Evolutionary conservation across 2,329 filamentous ascomycete species (phyloP), one percentile per base, ranked within the genome.

Genomic region (Calonectria honghensis): DNA sequence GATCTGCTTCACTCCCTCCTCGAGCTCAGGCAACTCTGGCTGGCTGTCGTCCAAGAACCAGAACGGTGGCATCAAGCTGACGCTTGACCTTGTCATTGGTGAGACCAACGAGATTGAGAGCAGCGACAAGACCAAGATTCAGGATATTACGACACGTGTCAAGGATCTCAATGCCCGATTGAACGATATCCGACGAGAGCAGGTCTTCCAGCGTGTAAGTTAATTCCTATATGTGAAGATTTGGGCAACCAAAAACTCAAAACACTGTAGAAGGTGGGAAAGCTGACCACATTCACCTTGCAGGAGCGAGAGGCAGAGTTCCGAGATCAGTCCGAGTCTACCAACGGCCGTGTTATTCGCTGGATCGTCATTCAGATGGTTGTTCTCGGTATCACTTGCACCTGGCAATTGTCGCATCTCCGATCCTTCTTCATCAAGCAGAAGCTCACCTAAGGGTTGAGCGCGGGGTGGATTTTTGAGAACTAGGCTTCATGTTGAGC

Each of bases 381-480:
- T 68, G 92, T 98, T 48, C 89, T 99, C 69, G 95, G 93, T 70
- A 90, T 93, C 71, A 98, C 97, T 41, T 99, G 97, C 87, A 95
- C 95, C 75, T 99, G 97, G 97, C 97, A 99, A 86, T 90, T 99
- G 61, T 98, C 96, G 69, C 96, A 99, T 87, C 91, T 99, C 81
- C 92, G 97, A 80, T 94, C 95, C 61, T 99, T 99, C 91, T 99
- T 99, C 89, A 99, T 99, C 90, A 99, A 99, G 91, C 96, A 98
- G 89, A 99, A 99, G 91, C 93, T 99, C 85, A 98, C 97, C 74
- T 99, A 92, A 86, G 63, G 51, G 32, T 37, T 54, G 52, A 54
- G 32, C 35, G 63, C 20, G 52, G 59, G 54, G 35, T 67, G 41
- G 59, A 71, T 63, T 59, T 75, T 48, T 52, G 50, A 54, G 71